Base-by-base conservation (phyloP, 208 protist genomes). In the Crithidia acanthocephali region DNA sequence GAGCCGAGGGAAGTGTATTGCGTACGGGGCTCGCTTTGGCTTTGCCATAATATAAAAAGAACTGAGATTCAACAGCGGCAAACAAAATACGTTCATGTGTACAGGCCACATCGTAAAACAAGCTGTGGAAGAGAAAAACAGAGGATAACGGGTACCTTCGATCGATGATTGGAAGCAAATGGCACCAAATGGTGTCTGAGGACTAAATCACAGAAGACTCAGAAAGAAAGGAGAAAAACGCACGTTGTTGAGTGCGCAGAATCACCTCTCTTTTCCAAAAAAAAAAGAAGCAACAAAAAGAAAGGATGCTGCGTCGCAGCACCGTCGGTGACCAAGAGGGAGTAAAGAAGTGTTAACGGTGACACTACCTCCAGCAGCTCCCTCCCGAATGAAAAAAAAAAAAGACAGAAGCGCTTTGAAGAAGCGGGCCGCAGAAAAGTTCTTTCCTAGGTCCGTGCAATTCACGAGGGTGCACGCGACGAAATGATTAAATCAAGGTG, bases 1-100 rank as follows among this genome's bases (percentile, higher is more conserved):
- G 23, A 10, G 48, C 52, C 8, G 2, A 58, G 2, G 15, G 52
- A 22, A 28, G 40, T 40, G 30, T 15, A 23, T 58, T 8, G 11
- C 23, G 20, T 9, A 40, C 6, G 23, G 5, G 30, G 7, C 35
- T 40, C 52, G 40, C 52, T 27, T 40, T n/a, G 30, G 30, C 30
- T 58, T 58, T 58, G 52, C 52, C 30, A 6, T 23, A 40, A 40
- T 58, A 58, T 58, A 55, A 55, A 32, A 57, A 30, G 28, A 53
- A 35, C n/a, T 30, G 9, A 57, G 18, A 35, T n/a, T n/a, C 8
- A 57, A 57, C 13, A 57, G 15, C 4, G 33, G 25, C 2, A 57
- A 30, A 57, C 23, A 25, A 55, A 25, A 57, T 30, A 18, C 6
- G 20, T 44, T 35, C 30, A 47, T 18, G 9, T 44, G 3, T 47